phyloP scores from a whole-genome alignment of 2,329 filamentous ascomycete genomes.

The Pseudocercospora fuligena region DNA sequence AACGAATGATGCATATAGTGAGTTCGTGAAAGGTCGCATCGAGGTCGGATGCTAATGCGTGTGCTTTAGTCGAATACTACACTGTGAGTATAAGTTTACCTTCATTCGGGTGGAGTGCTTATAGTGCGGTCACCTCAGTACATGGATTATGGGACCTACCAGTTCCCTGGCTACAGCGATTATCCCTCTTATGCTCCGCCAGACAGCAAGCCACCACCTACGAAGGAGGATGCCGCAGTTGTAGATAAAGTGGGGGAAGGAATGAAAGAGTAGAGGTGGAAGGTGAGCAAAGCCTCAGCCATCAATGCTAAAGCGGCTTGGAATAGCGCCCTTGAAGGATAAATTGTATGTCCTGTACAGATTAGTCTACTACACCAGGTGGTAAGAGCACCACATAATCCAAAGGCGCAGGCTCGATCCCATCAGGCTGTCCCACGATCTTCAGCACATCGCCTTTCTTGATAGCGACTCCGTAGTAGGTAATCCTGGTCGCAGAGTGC shows the following conservation, averaged over 20 bases:
- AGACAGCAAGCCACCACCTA: not conserved
- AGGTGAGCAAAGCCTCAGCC: not conserved
- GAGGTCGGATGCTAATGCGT: not conserved
- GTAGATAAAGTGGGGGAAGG: not conserved
- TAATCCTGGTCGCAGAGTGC: constrained; percentile 67
- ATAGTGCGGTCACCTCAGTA: not conserved
- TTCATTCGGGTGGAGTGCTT: not conserved
- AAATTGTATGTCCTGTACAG: not conserved
- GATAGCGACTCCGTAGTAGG: constrained; percentile 59
- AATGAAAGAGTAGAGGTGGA: not conserved
- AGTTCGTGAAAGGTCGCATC: not conserved
- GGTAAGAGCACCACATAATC: constrained; percentile 71
- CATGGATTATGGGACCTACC: not conserved
- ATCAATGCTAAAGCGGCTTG: not conserved
- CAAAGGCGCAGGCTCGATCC: constrained; percentile 66
- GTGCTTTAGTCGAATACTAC: not conserved
- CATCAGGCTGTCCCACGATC: constrained; percentile 63
- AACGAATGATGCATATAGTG: constrained; percentile 1
- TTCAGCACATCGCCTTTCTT: constrained; percentile 58
- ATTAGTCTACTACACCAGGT: constrained; percentile 48
- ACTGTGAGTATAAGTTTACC: not conserved
- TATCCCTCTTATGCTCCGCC: not conserved
- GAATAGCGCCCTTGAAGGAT: not conserved
- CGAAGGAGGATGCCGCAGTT: not conserved
- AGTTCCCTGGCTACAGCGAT: not conserved